phyloP scores from a whole-genome alignment of 116 monocot species.

The Zostera marina region DNA sequence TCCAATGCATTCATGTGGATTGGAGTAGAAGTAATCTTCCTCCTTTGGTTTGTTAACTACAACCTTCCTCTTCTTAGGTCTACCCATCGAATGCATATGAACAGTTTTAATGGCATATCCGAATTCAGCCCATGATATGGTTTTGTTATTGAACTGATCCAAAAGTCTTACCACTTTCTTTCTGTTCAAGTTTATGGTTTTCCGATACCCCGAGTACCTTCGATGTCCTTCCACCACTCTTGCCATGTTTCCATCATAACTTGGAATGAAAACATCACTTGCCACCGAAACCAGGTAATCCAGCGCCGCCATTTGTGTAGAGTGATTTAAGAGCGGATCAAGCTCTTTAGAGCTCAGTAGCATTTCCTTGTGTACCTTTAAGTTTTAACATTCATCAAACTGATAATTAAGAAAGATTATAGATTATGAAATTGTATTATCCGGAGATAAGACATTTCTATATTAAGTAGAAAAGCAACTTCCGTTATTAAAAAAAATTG shows the following conservation, averaged over 20 bases:
- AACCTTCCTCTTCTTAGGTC: slow-evolving; percentile 29
- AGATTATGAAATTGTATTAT: too few relatives aligned
- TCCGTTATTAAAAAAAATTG: not conserved
- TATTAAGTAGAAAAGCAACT: too few relatives aligned
- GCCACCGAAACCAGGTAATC: slow-evolving; percentile 78
- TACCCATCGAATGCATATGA: slow-evolving; percentile 46
- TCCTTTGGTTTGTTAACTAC: slow-evolving; percentile 48
- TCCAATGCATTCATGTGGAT: slow-evolving; percentile 82
- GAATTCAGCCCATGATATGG: slow-evolving; percentile 67
- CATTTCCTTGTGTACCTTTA: slow-evolving; percentile 81
- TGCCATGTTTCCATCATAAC: slow-evolving; percentile 94
- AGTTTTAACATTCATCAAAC: slow-evolving; percentile 1
- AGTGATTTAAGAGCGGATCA: slow-evolving; percentile 47
- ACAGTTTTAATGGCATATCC: slow-evolving; percentile 22
- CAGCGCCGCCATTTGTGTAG: slow-evolving; percentile 86
- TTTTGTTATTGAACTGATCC: slow-evolving; percentile 38
- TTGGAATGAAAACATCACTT: slow-evolving; percentile 83
- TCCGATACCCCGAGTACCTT: slow-evolving; percentile 50
- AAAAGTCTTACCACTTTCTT: slow-evolving; percentile 47
- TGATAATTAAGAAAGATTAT: not conserved
- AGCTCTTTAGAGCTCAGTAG: slow-evolving; percentile 51
- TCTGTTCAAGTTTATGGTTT: slow-evolving; percentile 55
- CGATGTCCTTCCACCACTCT: slow-evolving; percentile 95
- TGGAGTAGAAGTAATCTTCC: slow-evolving; percentile 92
- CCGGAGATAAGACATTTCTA: too few relatives aligned